A percentile compares a stretch with the other conserved stretches of the same genome.
Evolutionary conservation across 2,329 filamentous ascomycete species (phyloP).

Genomic region (Dactylellina drechsleri): DNA sequence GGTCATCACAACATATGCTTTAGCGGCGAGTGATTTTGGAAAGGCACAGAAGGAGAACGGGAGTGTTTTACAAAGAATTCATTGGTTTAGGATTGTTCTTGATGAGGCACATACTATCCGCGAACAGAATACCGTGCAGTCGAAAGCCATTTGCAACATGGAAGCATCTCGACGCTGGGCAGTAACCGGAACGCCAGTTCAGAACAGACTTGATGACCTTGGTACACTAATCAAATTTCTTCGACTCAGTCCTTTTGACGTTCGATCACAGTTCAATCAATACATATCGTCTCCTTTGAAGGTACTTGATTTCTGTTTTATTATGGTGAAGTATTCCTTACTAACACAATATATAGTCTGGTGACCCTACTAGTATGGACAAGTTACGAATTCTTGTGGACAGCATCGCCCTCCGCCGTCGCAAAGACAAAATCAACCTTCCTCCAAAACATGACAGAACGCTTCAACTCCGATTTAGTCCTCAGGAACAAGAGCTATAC

Average conservation of each 20-base stretch:
- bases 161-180: constrained; percentile 61
- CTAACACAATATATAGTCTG: constrained; percentile 51
- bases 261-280: constrained; percentile 63
- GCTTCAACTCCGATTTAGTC: constrained; percentile 76
- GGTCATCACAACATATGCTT: constrained; percentile 60
- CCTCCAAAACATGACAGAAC: constrained; percentile 78
- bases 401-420: constrained; percentile 88
- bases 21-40: constrained; percentile 70
- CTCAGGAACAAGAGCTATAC: constrained; percentile 80
- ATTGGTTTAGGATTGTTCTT: constrained; percentile 53
- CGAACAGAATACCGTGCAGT: constrained; percentile 59
- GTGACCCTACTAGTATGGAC: constrained; percentile 82
- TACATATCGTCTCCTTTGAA: constrained; percentile 73
- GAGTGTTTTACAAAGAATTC: constrained; percentile 59
- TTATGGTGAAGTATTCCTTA: constrained; percentile 85
- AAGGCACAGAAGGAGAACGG: constrained; percentile 68
- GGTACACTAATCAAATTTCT: constrained; percentile 67
- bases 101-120: constrained; percentile 63
- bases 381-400: constrained; percentile 90
- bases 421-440: constrained; percentile 90
- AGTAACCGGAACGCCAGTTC: constrained; percentile 63
- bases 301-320: constrained; percentile 87
- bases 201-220: constrained; percentile 74
- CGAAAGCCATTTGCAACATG: constrained; percentile 59
- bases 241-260: constrained; percentile 63